A percentile compares a stretch with the other conserved stretches of the same genome.
These are phyloP conservation scores for Picochlorum sp. DNA, from an alignment of 139 green algal genomes.

Conservation along the genomic window DNA sequence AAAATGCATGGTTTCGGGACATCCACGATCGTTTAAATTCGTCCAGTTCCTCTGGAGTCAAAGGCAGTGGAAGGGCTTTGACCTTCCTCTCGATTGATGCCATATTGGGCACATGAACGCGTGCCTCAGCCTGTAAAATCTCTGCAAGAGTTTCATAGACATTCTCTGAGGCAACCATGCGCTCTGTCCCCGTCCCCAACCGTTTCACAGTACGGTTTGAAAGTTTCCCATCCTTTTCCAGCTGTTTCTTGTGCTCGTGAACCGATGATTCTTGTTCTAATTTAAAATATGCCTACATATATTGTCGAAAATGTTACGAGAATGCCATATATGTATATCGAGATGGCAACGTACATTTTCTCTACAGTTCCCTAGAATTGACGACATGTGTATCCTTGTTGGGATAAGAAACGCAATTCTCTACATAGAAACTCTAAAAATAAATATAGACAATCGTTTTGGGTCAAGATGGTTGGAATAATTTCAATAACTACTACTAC, in stretches of 20 bases:
- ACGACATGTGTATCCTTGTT: too few species aligned
- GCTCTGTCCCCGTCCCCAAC: slow-evolving; percentile 2
- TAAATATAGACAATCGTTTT: too few species aligned
- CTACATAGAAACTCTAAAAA: too few species aligned
- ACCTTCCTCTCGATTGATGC: slow-evolving; percentile 1
- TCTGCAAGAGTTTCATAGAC: slow-evolving; percentile 36
- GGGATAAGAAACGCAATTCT: too few species aligned
- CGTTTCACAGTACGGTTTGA: slow-evolving; percentile 11
- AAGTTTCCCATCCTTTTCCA: slow-evolving; percentile 33
- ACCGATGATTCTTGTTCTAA: slow-evolving; percentile 34
- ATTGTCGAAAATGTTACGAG: too few species aligned
- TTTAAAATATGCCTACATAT: slow-evolving; percentile 22
- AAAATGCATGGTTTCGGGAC: too few species aligned
- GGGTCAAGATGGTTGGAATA: too few species aligned
- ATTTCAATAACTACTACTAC: too few species aligned
- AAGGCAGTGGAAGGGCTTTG: slow-evolving; percentile 20
- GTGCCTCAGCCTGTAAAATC: slow-evolving; percentile 33
- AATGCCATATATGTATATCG: too few species aligned
- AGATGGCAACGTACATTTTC: too few species aligned
- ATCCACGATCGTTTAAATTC: too few species aligned
- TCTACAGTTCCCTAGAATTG: too few species aligned
- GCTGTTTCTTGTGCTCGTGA: slow-evolving; percentile 21
- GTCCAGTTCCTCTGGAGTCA: slow-evolving; percentile 19
- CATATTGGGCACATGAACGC: slow-evolving; percentile 31
- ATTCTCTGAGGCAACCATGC: slow-evolving; percentile 8